Conservation (phyloP, 1,284 basidiomycete species). For the Trichosporon sp. region DNA sequence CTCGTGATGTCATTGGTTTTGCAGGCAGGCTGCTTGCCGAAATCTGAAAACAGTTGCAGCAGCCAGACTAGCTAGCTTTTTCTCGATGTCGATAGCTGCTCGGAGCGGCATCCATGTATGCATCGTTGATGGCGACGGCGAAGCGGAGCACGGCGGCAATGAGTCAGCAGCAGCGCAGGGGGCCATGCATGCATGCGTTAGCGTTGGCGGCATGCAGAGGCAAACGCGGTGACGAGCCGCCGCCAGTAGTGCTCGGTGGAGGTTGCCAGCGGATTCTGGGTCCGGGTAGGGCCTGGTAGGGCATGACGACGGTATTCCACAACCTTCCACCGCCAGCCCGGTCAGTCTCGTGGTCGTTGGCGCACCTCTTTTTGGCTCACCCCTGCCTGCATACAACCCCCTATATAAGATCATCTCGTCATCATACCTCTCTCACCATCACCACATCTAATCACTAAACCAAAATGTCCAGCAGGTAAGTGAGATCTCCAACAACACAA, state of each 20-base stretch:
- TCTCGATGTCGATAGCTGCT: neutral
- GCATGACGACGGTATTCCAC: conserved; percentile 2
- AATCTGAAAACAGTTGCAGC: neutral
- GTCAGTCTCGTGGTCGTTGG: neutral
- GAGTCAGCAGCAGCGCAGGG: neutral
- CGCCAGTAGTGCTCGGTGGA: neutral
- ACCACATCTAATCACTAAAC: neutral
- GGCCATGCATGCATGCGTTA: neutral
- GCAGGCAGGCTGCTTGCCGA: neutral
- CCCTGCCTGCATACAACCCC: neutral
- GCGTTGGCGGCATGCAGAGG: neutral
- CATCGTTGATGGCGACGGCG: neutral
- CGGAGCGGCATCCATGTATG: neutral
- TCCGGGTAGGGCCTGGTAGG: neutral
- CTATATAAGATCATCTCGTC: neutral
- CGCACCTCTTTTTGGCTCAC: neutral
- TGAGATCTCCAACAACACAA: neutral
- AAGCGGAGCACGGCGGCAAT: neutral
- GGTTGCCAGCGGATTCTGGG: neutral
- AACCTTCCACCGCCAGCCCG: neutral
- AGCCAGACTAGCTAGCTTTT: neutral
- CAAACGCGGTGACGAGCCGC: neutral
- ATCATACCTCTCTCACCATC: neutral
- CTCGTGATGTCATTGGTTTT: neutral
- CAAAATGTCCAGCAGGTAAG: neutral